These are phyloP conservation scores for Pelargonium myrrhifolium DNA, from an alignment of 441 rosid species.

Conservation along the genomic window DNA sequence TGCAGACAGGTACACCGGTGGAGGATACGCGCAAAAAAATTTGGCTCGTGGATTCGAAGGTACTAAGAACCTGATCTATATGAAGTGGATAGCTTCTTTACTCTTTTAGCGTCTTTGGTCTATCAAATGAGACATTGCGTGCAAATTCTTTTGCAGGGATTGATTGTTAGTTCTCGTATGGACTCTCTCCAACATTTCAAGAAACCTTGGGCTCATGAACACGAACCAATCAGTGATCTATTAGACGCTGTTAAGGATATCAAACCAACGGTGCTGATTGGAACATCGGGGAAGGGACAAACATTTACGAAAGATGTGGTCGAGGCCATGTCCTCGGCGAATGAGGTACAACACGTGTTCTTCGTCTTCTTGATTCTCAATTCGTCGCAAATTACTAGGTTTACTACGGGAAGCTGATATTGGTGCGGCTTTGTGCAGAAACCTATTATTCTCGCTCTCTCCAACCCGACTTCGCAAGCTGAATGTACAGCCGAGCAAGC, in stretches of 20 bases:
- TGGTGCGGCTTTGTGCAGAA: slow-evolving; percentile 36
- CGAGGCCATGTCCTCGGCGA: not conserved
- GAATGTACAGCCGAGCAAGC: slow-evolving; percentile 93
- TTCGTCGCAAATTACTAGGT: not conserved
- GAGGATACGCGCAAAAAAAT: slow-evolving; percentile 23
- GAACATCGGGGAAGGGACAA: not conserved
- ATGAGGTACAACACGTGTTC: not conserved
- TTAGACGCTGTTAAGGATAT: not conserved
- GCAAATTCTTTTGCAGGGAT: not conserved
- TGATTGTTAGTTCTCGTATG: not conserved
- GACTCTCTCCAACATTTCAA: slow-evolving; percentile 1
- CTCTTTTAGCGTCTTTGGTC: too few species aligned
- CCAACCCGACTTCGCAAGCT: slow-evolving; percentile 90
- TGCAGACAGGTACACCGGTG: slow-evolving; percentile 40
- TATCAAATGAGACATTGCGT: too few species aligned
- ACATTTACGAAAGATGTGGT: not conserved
- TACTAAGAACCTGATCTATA: slow-evolving; percentile 7
- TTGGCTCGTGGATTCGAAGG: slow-evolving; percentile 27
- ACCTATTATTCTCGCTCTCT: slow-evolving; percentile 78
- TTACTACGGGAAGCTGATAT: slow-evolving; percentile 5
- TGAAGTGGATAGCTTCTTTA: not conserved
- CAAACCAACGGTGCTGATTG: not conserved
- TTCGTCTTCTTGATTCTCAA: not conserved
- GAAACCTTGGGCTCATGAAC: not conserved
- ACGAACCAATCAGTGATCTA: not conserved